phyloP scores from a whole-genome alignment of 2,329 filamentous ascomycete genomes.

The Orbilia oligospora region DNA sequence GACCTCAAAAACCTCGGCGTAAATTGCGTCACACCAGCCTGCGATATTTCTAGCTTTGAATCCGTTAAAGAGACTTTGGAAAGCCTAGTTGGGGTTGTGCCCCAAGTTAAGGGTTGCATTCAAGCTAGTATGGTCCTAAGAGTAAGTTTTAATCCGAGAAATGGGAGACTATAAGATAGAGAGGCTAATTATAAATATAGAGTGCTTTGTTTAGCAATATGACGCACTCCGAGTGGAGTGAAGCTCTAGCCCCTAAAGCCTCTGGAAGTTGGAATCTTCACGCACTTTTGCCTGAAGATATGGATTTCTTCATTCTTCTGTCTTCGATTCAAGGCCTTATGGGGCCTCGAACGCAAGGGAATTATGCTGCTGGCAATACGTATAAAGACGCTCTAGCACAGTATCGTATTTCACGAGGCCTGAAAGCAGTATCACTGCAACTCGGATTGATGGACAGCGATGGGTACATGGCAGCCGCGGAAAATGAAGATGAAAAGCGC shows the following conservation, averaged over 20 bases:
- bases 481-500: slow-evolving; percentile 42
- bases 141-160: slow-evolving; percentile 6
- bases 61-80: slow-evolving; percentile 18
- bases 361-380: slow-evolving; percentile 69
- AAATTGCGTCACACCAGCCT: slow-evolving; percentile 27
- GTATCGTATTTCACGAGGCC: slow-evolving; percentile 65
- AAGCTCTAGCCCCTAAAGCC: slow-evolving; percentile 71
- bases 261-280: slow-evolving; percentile 73
- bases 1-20: slow-evolving; percentile 25
- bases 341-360: slow-evolving; percentile 68
- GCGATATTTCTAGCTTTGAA: slow-evolving; percentile 26
- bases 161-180: background rate
- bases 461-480: slow-evolving; percentile 30
- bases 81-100: background rate
- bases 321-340: slow-evolving; percentile 66
- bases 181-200: slow-evolving; percentile 11
- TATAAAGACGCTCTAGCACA: slow-evolving; percentile 68
- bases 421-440: slow-evolving; percentile 65
- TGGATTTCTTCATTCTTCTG: slow-evolving; percentile 69
- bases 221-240: slow-evolving; percentile 69
- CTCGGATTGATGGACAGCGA: slow-evolving; percentile 66
- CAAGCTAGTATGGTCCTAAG: slow-evolving; percentile 41
- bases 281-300: slow-evolving; percentile 27
- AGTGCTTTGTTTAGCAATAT: slow-evolving; percentile 53
- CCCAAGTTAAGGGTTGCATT: slow-evolving; percentile 40